These are phyloP conservation scores for Phytophthora palmivora DNA, from an alignment of 352 stramenopile species.

Conservation along the genomic window DNA sequence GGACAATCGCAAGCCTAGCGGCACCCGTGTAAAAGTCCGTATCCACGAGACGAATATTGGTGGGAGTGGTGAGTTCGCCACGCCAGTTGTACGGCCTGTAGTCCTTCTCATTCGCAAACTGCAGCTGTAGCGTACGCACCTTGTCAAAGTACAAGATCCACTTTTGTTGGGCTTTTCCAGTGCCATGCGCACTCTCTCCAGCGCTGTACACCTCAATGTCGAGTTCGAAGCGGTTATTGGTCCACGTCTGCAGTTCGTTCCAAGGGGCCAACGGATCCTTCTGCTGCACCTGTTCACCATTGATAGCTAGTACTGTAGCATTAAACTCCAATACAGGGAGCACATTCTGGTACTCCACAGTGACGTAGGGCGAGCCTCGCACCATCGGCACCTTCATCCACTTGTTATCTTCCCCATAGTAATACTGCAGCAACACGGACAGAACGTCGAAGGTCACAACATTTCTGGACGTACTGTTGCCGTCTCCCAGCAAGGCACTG, in stretches of 20 bases:
- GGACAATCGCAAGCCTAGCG: slow-evolving; percentile 66
- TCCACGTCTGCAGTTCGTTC: slow-evolving; percentile 56
- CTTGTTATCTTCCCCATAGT: slow-evolving; percentile 47
- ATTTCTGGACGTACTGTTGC: slow-evolving; percentile 68
- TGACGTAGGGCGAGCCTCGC: slow-evolving; percentile 83
- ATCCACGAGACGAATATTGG: slow-evolving; percentile 74
- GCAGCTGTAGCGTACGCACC: slow-evolving; percentile 69
- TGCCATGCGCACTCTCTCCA: slow-evolving; percentile 27
- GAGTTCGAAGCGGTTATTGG: slow-evolving; percentile 68
- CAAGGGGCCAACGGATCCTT: slow-evolving; percentile 23
- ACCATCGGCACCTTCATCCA: slow-evolving; percentile 65
- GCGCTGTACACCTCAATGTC: slow-evolving; percentile 71
- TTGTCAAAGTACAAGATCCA: slow-evolving; percentile 81
- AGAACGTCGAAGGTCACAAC: slow-evolving; percentile 76
- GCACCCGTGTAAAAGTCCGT: slow-evolving; percentile 68
- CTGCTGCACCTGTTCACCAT: slow-evolving; percentile 50
- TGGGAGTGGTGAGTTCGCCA: slow-evolving; percentile 75
- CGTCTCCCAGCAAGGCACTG: slow-evolving; percentile 57
- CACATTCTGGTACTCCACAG: slow-evolving; percentile 76
- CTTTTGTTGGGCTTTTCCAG: slow-evolving; percentile 25
- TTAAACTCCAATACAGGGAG: slow-evolving; percentile 80
- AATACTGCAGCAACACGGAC: slow-evolving; percentile 72
- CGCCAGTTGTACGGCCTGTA: slow-evolving; percentile 70
- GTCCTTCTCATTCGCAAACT: slow-evolving; percentile 73
- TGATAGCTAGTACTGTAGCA: slow-evolving; percentile 62